A percentile compares a stretch with the other conserved stretches of the same genome.
These are phyloP conservation scores for Cenchrus fungigraminus DNA, from an alignment of 176 grass and related monocot genomes.

Conservation along the genomic window DNA sequence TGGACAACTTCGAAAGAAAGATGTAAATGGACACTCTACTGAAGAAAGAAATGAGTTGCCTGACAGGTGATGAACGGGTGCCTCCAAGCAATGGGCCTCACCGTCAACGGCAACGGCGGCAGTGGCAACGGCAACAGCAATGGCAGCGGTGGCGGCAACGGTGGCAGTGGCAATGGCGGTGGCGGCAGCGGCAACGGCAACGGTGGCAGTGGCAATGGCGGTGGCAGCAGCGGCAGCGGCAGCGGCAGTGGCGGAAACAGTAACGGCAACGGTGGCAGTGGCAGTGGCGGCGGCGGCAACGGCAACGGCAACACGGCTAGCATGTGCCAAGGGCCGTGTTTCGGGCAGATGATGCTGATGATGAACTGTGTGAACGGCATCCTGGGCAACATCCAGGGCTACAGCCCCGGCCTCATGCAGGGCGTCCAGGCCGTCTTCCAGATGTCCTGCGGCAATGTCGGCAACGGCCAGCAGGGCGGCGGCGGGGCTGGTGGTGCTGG, in stretches of 20 bases:
- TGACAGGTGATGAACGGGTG: conserved; percentile 78
- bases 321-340: conserved; percentile 81
- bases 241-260: background rate
- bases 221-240: accelerated
- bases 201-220: too few relatives aligned
- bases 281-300: background rate
- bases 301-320: conserved; percentile 3
- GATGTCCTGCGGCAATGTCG: conserved; percentile 61
- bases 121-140: background rate
- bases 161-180: background rate
- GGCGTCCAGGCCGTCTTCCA: conserved; percentile 78
- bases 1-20: background rate
- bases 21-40: background rate
- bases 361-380: conserved; percentile 71
- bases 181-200: conserved; percentile 33
- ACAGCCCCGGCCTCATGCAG: conserved; percentile 81
- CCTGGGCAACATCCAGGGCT: conserved; percentile 65
- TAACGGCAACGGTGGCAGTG: background rate
- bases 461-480: conserved; percentile 18
- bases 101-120: background rate
- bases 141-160: background rate
- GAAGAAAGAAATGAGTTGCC: background rate
- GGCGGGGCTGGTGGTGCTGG: background rate
- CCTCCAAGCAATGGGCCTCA: conserved; percentile 68
- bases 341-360: conserved; percentile 66